phyloP scores from a whole-genome alignment of 2,329 filamentous ascomycete species.

The Fusarium secorum region DNA sequence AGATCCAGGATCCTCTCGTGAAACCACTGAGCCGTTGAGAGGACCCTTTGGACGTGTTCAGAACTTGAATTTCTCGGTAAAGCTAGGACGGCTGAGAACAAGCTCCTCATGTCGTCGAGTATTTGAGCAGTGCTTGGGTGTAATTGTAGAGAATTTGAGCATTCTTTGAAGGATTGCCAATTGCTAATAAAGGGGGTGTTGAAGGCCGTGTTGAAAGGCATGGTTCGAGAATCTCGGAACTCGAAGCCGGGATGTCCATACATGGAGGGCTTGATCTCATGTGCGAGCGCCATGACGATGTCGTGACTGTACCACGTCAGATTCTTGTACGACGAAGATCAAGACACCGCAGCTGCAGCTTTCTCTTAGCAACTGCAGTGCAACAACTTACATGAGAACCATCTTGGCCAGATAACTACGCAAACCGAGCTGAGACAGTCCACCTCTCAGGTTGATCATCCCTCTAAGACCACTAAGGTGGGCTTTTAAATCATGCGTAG shows the following conservation, averaged over 20 bases:
- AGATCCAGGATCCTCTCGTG: constrained; percentile 49
- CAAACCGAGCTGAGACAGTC: constrained; percentile 55
- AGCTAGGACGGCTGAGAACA: constrained; percentile 54
- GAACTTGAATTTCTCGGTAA: constrained; percentile 48
- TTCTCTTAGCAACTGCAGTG: not conserved
- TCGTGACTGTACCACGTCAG: constrained; percentile 51
- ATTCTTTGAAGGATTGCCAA: constrained; percentile 53
- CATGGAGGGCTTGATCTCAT: constrained; percentile 55
- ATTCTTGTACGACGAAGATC: not conserved
- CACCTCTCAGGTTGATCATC: constrained; percentile 58
- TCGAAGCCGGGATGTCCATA: constrained; percentile 53
- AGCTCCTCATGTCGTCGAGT: constrained; percentile 59
- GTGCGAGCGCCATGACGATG: constrained; percentile 56
- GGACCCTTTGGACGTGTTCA: constrained; percentile 51
- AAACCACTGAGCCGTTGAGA: constrained; percentile 51
- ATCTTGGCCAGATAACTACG: constrained; percentile 58
- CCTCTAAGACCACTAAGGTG: constrained; percentile 57
- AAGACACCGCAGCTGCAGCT: not conserved
- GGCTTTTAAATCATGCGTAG: constrained; percentile 52
- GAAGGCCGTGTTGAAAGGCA: constrained; percentile 54
- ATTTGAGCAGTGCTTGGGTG: constrained; percentile 57
- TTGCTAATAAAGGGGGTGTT: constrained; percentile 58
- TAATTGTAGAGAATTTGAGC: constrained; percentile 52
- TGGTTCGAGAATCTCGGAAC: constrained; percentile 49
- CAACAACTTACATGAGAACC: constrained; percentile 54